These are phyloP conservation scores for Pyrenula aspistea DNA, from an alignment of 495 filamentous ascomycete genomes.

Conservation along the genomic window DNA sequence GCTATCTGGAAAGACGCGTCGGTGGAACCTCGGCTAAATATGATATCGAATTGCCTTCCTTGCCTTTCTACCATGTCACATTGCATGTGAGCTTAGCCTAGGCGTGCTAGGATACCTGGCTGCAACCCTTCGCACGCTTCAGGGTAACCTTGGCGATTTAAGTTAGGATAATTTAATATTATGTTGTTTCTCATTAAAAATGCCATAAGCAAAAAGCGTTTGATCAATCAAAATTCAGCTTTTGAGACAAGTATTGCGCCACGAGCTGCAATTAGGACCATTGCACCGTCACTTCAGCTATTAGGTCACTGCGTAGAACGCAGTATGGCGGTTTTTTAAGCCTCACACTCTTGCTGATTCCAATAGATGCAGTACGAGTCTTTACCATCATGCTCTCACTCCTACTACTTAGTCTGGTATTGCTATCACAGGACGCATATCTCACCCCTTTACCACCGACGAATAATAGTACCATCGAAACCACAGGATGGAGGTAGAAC, in stretches of 20 bases:
- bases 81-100: too few species aligned
- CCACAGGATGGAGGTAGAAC: not conserved
- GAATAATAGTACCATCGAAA: not conserved
- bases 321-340: not conserved
- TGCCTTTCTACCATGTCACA: too few species aligned
- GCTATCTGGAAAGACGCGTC: too few species aligned
- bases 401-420: not conserved
- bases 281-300: not conserved
- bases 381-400: not conserved
- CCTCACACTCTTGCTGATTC: not conserved
- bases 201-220: not conserved
- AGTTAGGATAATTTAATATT: too few species aligned
- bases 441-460: not conserved
- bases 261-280: not conserved
- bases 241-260: not conserved
- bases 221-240: not conserved
- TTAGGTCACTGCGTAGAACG: not conserved
- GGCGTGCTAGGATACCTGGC: too few species aligned
- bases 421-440: not conserved
- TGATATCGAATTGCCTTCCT: too few species aligned
- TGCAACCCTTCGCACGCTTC: too few species aligned
- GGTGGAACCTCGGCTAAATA: too few species aligned
- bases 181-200: too few species aligned
- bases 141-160: too few species aligned
- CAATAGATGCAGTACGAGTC: not conserved